These are phyloP conservation scores for Camellia granthamiana DNA, from an alignment of 148 eudicot species.

Conservation along the genomic window DNA sequence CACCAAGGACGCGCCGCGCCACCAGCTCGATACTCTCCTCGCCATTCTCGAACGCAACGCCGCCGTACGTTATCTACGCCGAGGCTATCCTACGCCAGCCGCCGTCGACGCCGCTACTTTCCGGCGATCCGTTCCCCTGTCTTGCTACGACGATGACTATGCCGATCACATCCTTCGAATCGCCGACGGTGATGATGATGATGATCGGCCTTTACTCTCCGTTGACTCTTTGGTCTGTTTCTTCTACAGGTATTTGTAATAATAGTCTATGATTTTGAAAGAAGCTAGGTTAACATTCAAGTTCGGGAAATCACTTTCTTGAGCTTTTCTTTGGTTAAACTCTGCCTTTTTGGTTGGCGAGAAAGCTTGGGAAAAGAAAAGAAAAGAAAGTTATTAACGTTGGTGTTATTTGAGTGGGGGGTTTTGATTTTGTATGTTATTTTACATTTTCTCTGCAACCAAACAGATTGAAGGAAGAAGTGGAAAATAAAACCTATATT, in stretches of 20 bases:
- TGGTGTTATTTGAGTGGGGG: neutral
- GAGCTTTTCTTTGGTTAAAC: neutral
- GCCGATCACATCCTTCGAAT: conserved; percentile 28
- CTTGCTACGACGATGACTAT: conserved; percentile 33
- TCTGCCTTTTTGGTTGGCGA: neutral
- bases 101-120: conserved; percentile 21
- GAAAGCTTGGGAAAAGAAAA: neutral
- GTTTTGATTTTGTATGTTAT: neutral
- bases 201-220: conserved; percentile 12
- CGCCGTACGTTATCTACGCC: conserved; percentile 34
- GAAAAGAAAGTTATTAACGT: neutral
- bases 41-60: conserved; percentile 31
- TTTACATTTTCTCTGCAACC: neutral
- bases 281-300: neutral
- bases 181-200: conserved; percentile 24
- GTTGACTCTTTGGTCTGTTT: conserved; percentile 29
- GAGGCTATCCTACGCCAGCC: conserved; percentile 14
- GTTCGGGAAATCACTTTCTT: neutral
- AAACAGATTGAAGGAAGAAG: neutral
- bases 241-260: conserved; percentile 32
- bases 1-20: conserved; percentile 32
- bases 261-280: neutral
- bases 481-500: too few relatives aligned
- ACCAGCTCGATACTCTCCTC: conserved; percentile 32
- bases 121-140: conserved; percentile 37